Percentiles rank a stretch among this genome's conserved stretches.
Evolutionary conservation across 2,329 filamentous ascomycete species (phyloP).

Genomic region (Sporothrix pseudoabietina): DNA sequence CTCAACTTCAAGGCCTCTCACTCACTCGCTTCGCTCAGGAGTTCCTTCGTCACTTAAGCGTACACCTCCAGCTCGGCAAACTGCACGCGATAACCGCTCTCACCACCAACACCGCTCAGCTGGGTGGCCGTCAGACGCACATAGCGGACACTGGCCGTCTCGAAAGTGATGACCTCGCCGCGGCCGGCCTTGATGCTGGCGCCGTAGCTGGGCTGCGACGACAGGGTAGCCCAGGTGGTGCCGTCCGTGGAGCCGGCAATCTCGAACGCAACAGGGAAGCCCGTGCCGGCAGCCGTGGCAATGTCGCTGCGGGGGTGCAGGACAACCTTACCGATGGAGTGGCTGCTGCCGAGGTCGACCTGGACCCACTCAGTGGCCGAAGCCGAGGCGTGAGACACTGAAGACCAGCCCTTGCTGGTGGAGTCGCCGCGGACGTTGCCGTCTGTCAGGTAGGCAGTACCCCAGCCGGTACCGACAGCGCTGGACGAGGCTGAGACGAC

Average conservation of each 20-base stretch:
- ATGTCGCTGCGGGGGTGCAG: conserved; percentile 20
- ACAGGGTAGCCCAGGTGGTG: conserved; percentile 4
- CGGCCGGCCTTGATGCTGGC: conserved; percentile 21
- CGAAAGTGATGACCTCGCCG: conserved; percentile 3
- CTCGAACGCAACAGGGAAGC: background rate
- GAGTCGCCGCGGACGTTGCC: conserved; percentile 9
- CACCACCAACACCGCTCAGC: conserved; percentile 11
- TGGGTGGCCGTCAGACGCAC: conserved; percentile 5
- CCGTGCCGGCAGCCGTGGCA: conserved; percentile 5
- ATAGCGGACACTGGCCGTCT: background rate
- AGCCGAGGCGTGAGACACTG: background rate
- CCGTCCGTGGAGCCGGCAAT: background rate
- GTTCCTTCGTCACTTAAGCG: background rate
- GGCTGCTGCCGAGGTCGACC: conserved; percentile 16
- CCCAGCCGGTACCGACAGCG: conserved; percentile 10
- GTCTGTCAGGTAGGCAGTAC: conserved; percentile 2
- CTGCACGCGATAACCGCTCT: conserved; percentile 12
- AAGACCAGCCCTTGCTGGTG: conserved; percentile 1
- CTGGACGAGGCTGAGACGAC: background rate
- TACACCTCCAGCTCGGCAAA: conserved; percentile 14
- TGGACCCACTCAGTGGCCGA: background rate
- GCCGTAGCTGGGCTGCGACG: conserved; percentile 19
- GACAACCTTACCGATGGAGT: conserved; percentile 8
- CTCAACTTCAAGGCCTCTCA: background rate
- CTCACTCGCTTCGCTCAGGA: background rate